Percentiles rank a stretch among this genome's conserved stretches.
phyloP scores from a whole-genome alignment of 1,284 basidiomycete species.

The Marasmius sp. region DNA sequence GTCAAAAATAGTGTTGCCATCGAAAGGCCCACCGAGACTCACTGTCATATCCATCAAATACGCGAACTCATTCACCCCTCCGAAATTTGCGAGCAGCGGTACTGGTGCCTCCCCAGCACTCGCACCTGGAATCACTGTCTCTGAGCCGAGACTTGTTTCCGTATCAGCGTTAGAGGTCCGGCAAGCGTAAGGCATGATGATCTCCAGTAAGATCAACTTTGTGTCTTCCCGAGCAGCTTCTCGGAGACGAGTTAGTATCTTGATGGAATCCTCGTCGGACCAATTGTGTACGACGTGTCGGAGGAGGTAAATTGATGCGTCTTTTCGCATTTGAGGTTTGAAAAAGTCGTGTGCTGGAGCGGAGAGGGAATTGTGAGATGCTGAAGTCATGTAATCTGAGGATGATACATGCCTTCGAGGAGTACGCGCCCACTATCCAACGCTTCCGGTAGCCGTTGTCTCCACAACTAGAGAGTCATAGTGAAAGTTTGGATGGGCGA shows the following conservation, averaged over 20 bases:
- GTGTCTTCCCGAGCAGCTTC: constrained; percentile 7
- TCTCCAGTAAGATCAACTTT: constrained; percentile 11
- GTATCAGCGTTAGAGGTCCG: background rate
- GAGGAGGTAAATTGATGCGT: constrained; percentile 13
- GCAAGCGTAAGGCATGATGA: constrained; percentile 19
- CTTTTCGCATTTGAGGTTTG: constrained; percentile 2
- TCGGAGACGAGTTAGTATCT: constrained; percentile 11
- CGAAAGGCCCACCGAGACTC: background rate
- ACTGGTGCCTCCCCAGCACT: constrained; percentile 14
- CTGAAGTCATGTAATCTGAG: background rate
- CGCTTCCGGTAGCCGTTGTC: constrained; percentile 7
- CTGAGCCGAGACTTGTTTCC: background rate
- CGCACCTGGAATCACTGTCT: background rate
- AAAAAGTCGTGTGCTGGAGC: constrained; percentile 11
- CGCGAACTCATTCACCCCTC: constrained; percentile 19
- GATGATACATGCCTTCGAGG: constrained; percentile 16
- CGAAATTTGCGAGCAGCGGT: constrained; percentile 23
- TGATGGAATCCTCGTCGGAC: constrained; percentile 12
- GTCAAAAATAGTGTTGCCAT: background rate
- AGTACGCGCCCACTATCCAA: constrained; percentile 11
- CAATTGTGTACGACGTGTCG: constrained; percentile 18
- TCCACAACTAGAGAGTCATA: constrained; percentile 12
- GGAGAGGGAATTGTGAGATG: background rate
- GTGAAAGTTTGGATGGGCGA: background rate
- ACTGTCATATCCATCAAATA: constrained; percentile 22